phyloP scores from a whole-genome alignment of 2,329 filamentous ascomycete species.

The Neurospora crassa region DNA sequence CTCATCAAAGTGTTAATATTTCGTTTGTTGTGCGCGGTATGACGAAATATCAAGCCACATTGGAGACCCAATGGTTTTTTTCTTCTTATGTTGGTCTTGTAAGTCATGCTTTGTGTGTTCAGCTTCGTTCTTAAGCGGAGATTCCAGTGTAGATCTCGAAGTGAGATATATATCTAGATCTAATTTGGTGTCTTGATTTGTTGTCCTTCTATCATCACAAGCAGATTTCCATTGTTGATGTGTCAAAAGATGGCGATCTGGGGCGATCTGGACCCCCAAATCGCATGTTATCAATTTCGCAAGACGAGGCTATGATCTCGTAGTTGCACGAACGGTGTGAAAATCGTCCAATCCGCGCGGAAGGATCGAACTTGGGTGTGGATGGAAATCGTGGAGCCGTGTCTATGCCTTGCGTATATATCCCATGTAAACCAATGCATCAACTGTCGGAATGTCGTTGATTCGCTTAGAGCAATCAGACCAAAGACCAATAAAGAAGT shows the following conservation, averaged over 20 bases:
- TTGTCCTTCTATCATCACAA: not conserved
- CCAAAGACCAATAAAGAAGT: not conserved
- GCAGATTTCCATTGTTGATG: not conserved
- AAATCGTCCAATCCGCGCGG: not conserved
- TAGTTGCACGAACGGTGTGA: too few species aligned
- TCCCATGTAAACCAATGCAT: not conserved
- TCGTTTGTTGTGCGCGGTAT: too few species aligned
- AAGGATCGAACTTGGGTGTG: not conserved
- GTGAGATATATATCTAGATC: not conserved
- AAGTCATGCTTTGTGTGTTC: too few species aligned
- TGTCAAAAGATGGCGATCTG: not conserved
- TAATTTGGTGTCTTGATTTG: not conserved
- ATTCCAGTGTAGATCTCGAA: not conserved
- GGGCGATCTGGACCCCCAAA: not conserved
- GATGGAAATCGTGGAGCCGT: not conserved
- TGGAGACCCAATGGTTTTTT: too few species aligned
- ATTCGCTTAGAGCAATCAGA: not conserved
- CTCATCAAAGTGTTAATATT: not conserved
- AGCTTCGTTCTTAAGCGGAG: not conserved
- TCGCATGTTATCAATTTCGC: not conserved
- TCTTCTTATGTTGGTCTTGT: not conserved
- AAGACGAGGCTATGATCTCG: not conserved
- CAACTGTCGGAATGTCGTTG: not conserved
- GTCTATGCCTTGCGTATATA: not conserved
- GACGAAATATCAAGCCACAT: too few species aligned